phyloP scores from a whole-genome alignment of 192 early-diverging fungal genomes.

The Lobosporangium transversale region DNA sequence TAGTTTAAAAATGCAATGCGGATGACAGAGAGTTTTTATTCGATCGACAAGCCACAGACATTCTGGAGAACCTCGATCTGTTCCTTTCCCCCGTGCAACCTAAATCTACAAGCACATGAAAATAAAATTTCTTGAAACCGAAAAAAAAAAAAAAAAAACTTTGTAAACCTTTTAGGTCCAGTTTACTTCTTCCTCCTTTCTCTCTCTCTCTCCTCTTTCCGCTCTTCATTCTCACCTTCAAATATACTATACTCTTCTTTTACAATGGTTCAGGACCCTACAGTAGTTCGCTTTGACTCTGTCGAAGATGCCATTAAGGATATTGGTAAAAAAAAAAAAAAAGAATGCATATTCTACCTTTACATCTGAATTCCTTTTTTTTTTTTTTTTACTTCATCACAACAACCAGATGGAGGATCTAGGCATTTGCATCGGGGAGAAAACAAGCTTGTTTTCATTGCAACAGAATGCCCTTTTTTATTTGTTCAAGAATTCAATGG shows the following conservation, averaged over 20 bases:
- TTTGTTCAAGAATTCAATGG: background rate
- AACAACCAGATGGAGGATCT: too few relatives aligned
- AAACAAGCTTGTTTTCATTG: background rate
- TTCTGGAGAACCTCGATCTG: too few relatives aligned
- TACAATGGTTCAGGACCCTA: slow-evolving; percentile 37
- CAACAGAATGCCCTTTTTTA: background rate
- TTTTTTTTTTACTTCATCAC: background rate
- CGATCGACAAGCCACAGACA: background rate
- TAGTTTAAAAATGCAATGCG: too few relatives aligned
- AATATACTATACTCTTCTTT: too few relatives aligned
- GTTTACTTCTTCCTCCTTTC: too few relatives aligned
- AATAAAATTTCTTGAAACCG: background rate
- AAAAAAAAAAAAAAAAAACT: background rate
- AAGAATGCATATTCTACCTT: background rate
- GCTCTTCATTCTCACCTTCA: background rate
- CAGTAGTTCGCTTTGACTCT: slow-evolving; percentile 33
- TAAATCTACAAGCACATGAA: slow-evolving; percentile 1
- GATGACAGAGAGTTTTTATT: background rate
- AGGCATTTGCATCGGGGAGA: too few relatives aligned
- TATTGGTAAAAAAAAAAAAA: slow-evolving; percentile 25
- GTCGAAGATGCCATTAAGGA: slow-evolving; percentile 49
- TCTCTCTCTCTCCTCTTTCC: background rate
- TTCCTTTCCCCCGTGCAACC: too few relatives aligned
- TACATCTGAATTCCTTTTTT: background rate
- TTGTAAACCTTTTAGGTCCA: too few relatives aligned